Base-by-base conservation (phyloP, 2,329 filamentous ascomycete genomes). In the Phyllosticta paracitricarpa region DNA sequence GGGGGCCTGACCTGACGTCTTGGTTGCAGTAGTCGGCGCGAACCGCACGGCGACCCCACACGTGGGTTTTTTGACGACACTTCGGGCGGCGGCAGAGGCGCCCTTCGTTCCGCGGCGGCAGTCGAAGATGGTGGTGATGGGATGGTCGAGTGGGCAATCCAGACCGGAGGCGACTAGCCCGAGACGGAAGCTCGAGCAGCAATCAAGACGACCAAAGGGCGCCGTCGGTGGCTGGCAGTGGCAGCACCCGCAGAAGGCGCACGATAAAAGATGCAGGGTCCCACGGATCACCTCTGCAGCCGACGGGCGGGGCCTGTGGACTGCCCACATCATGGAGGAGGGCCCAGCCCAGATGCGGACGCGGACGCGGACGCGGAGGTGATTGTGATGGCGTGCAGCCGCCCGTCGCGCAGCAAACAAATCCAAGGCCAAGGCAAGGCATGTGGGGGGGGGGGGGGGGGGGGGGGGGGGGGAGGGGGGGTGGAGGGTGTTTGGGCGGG, bases 301-400 rank as follows among this genome's bases (percentile, higher is more conserved):
- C 53, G 22, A 53, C 30, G 17, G 17, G 48, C 57, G 57, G 57
- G 14, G 52, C 58, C 52, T 59, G 55, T 55, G 19, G 19, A 22
- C 19, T 22, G 19, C 19, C 19, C 19, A 22, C 19, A 22, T 22
- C 19, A 22, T 22, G 19, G 19, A 22, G 19, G 19, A 22, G 19
- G 19, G 19, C 19, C 19, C 52, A 59, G 12, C 52, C 58, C 40
- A 55, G 24, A 56, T 51, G 33, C 26, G 58, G 55, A 55, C 51
- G 40, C 51, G 51, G 52, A 53, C 30, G 33, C 52, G 58, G 52
- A 30, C 57, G 51, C 28, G 25, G 51, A 25, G 30, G 28, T 33
- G 28, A 52, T 52, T 51, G 54, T 53, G 33, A 60, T 60, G 28
- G 58, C 58, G 58, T 60, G 58, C 59, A 61, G 54, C 59, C 59